Conservation (phyloP, 73 alveolate species). For the Paramecium primaurelia region DNA sequence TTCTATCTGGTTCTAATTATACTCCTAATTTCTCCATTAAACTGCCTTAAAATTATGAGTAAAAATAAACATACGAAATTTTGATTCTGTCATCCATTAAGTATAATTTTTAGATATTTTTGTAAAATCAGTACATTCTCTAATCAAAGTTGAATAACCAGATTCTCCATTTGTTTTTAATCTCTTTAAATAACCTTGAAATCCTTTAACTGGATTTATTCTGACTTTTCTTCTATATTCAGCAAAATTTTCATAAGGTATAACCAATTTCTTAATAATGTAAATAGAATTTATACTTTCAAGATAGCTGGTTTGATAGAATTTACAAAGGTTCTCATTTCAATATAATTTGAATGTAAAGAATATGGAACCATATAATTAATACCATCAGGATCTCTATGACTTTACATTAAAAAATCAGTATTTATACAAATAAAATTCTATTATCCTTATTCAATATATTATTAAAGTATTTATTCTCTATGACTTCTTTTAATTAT, state of each 20-base stretch:
- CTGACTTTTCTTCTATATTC: constrained; percentile 36
- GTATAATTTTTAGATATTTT: not conserved
- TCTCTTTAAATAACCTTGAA: constrained; percentile 54
- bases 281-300: not conserved
- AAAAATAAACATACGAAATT: not conserved
- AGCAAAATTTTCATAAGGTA: constrained; percentile 45
- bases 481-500: constrained; percentile 51
- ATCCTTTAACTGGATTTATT: constrained; percentile 42
- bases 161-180: constrained; percentile 47
- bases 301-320: constrained; percentile 66
- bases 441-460: not conserved
- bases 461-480: not conserved
- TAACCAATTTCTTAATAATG: not conserved
- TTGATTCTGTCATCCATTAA: not conserved
- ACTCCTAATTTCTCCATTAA: not conserved
- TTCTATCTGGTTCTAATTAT: constrained; percentile 14
- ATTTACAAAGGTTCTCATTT: constrained; percentile 69
- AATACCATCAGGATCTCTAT: constrained; percentile 50
- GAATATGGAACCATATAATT: constrained; percentile 68
- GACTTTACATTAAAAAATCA: constrained; percentile 64
- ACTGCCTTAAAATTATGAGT: not conserved
- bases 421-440: constrained; percentile 31
- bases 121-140: constrained; percentile 26
- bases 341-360: constrained; percentile 70
- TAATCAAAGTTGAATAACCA: constrained; percentile 28